Percentiles rank a stretch among this genome's conserved stretches.
phyloP scores from a whole-genome alignment of 305 asterid genomes.

The Fraxinus sp. region DNA sequence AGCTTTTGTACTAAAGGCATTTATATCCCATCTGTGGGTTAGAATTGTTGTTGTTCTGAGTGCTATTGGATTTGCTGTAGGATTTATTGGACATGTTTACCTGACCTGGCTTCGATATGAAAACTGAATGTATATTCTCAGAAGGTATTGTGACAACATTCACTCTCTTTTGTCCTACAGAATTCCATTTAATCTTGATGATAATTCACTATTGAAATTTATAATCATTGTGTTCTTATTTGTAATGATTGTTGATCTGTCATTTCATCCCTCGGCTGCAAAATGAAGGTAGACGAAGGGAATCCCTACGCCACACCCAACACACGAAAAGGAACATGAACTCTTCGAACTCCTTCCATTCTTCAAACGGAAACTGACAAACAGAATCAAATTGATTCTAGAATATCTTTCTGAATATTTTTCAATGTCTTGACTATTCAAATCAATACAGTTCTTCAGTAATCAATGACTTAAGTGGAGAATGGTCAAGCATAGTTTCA shows the following conservation, averaged over 20 bases:
- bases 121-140: neutral
- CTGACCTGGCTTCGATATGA: slow-evolving; percentile 45
- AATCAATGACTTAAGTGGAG: neutral
- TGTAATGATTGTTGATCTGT: neutral
- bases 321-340: neutral
- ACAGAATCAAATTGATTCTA: neutral
- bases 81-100: slow-evolving; percentile 37
- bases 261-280: neutral
- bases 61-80: slow-evolving; percentile 31
- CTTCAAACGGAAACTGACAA: neutral
- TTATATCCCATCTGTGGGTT: slow-evolving; percentile 43
- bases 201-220: neutral
- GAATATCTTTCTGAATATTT: neutral
- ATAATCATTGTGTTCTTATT: neutral
- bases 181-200: neutral
- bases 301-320: neutral
- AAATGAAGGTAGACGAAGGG: neutral
- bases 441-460: neutral
- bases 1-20: slow-evolving; percentile 37
- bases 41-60: slow-evolving; percentile 42
- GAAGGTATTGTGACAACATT: neutral
- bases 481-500: neutral
- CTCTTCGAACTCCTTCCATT: neutral
- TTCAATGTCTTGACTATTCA: neutral
- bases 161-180: neutral